phyloP scores from a whole-genome alignment of 768 basidiomycete species.

The Amanita muscaria region DNA sequence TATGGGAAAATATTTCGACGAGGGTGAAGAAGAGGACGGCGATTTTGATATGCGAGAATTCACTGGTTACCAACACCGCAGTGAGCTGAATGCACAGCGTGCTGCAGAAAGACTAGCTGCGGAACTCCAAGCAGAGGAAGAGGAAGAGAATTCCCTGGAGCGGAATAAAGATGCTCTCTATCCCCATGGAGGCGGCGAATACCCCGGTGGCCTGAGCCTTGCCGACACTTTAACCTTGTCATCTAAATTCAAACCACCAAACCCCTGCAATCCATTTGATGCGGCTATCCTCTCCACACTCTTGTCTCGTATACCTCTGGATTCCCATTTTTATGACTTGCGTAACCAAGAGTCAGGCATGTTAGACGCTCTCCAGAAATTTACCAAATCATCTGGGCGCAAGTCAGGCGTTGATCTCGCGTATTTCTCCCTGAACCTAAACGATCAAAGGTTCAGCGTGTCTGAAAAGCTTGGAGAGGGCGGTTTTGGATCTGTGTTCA shows the following conservation, averaged over 20 bases:
- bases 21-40: slow-evolving; percentile 18
- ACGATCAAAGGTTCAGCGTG: slow-evolving; percentile 58
- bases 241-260: slow-evolving; percentile 63
- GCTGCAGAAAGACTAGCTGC: slow-evolving; percentile 46
- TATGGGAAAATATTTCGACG: slow-evolving; percentile 16
- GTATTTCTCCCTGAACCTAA: slow-evolving; percentile 49
- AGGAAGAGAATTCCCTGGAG: slow-evolving; percentile 11
- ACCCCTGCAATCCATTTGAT: slow-evolving; percentile 86
- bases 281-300: slow-evolving; percentile 52
- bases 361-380: slow-evolving; percentile 67
- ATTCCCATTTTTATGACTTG: slow-evolving; percentile 55
- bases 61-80: slow-evolving; percentile 24
- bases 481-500: slow-evolving; percentile 94
- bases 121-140: slow-evolving; percentile 33
- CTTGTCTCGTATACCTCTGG: slow-evolving; percentile 53
- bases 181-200: slow-evolving; percentile 33
- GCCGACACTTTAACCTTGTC: slow-evolving; percentile 53
- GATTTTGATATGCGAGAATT: slow-evolving; percentile 10
- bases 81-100: slow-evolving; percentile 40
- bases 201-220: slow-evolving; percentile 56
- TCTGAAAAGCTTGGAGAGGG: slow-evolving; percentile 92
- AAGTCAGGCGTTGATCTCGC: slow-evolving; percentile 34
- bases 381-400: slow-evolving; percentile 34
- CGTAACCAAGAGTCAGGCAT: slow-evolving; percentile 43
- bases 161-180: background rate